phyloP scores from a whole-genome alignment of 2,329 filamentous ascomycete genomes.

The Uncinocarpus reesii region DNA sequence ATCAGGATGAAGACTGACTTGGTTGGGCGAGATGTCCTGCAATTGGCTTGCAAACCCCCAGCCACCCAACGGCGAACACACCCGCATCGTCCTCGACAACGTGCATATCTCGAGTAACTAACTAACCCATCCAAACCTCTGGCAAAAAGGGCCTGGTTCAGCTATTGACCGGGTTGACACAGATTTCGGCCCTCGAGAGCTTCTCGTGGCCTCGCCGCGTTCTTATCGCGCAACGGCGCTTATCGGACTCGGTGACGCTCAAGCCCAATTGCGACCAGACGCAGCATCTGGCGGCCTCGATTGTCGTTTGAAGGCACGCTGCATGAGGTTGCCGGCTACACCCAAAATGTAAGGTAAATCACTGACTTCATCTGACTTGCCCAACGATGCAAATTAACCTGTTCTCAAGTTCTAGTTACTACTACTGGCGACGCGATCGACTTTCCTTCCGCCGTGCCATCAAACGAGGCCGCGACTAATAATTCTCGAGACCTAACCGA shows the following conservation, averaged over 20 bases:
- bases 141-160: neutral
- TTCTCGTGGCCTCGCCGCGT: too few relatives aligned
- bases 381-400: neutral
- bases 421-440: too few relatives aligned
- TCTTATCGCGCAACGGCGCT: neutral
- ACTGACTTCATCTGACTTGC: neutral
- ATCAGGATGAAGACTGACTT: neutral
- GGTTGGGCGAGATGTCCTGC: conserved; percentile 8
- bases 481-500: neutral
- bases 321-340: neutral
- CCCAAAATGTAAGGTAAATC: neutral
- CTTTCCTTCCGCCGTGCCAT: neutral
- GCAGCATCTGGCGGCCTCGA: neutral
- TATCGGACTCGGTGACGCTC: conserved; percentile 5
- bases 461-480: neutral
- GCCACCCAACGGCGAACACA: neutral
- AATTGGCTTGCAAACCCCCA: conserved; percentile 8
- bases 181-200: neutral
- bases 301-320: neutral
- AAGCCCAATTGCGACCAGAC: neutral
- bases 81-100: neutral
- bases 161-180: too few relatives aligned
- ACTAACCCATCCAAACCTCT: too few relatives aligned
- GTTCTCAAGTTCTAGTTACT: too few relatives aligned
- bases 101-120: neutral